These are phyloP conservation scores for Xerocomellus intermedius DNA, from an alignment of 768 basidiomycete species.

Conservation along the genomic window DNA sequence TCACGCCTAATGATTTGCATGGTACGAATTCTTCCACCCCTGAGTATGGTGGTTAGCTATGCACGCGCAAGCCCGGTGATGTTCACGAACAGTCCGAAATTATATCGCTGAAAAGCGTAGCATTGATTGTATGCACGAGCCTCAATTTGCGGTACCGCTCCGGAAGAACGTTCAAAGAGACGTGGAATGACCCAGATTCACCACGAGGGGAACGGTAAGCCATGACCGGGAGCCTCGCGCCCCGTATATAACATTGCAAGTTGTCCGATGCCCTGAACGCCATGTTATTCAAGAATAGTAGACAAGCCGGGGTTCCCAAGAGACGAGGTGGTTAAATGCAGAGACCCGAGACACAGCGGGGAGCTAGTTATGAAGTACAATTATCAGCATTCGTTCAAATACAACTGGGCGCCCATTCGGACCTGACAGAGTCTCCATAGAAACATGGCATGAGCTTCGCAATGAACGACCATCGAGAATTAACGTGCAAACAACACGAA, in stretches of 20 bases:
- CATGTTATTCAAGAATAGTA: conserved; percentile 15
- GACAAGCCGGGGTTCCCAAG: background rate
- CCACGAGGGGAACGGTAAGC: conserved; percentile 35
- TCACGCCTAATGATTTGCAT: conserved; percentile 31
- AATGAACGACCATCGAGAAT: background rate
- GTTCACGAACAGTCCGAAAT: conserved; percentile 39
- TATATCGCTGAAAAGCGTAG: conserved; percentile 30
- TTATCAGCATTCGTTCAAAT: background rate
- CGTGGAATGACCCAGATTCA: conserved; percentile 20
- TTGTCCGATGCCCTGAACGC: conserved; percentile 39
- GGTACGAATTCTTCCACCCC: conserved; percentile 43
- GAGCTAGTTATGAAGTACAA: background rate
- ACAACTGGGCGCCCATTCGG: background rate
- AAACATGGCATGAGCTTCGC: conserved; percentile 7
- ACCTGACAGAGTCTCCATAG: conserved; percentile 15
- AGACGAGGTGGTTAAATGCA: background rate
- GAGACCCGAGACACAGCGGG: background rate
- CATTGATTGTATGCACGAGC: conserved; percentile 38
- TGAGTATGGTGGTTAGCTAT: conserved; percentile 18
- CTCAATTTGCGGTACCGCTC: conserved; percentile 54
- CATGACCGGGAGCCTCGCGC: conserved; percentile 47
- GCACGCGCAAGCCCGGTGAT: background rate
- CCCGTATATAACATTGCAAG: conserved; percentile 47
- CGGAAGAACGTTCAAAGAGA: conserved; percentile 38
- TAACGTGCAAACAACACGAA: conserved; percentile 4